Evolutionary conservation across 2,329 filamentous ascomycete genomes (phyloP), one percentile per base, ranked within the genome.

Genomic region (Aspergillus thermomutatus): DNA sequence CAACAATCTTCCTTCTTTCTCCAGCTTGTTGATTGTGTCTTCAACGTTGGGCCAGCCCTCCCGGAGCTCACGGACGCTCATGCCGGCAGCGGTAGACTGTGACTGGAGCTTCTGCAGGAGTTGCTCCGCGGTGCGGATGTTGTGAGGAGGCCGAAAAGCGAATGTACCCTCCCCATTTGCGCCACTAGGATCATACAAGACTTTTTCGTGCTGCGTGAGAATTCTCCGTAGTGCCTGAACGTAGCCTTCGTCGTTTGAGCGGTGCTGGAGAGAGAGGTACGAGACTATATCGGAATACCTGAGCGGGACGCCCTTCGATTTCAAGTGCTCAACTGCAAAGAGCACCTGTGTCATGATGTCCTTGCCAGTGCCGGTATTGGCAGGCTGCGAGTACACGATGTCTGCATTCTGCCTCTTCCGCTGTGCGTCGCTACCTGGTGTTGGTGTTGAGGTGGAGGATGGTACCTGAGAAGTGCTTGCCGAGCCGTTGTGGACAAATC

Each of bases 11-110:
- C 92, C 88, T 71, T 90, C 84, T 43, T 76, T 77, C 78, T 97
- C 93, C 52, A 99, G 82, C 64, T 84, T 81, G 60, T 89, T 84
- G 71, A 99, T 89, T 9, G 89, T 84, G 21, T 88, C 84, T 59
- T 92, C 87, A 68, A 91, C 95, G 66, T 88, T 87, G 25, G 88
- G 87, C 94, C 94, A 99, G 61, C 94, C 94, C 72, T 99, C 94
- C 76, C 96, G 96, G 60, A 99, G 83, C 67, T 97, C 92, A 72
- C 91, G 92, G 60, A 97, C 91, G 40, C 82, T 83, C 54, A 97
- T 84, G 11, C 91, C 91, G 62, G 88, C 86, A 1, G 91, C 90
- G 57, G 92, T 92, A 52, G 85, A 86, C 75, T 92, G 92, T 53
- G 83, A 82, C 75, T 96, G 92, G 31, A 99, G 83, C 70, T 91